phyloP scores from a whole-genome alignment of 805 yeast genomes.

The Komagataella mondaviorum region DNA sequence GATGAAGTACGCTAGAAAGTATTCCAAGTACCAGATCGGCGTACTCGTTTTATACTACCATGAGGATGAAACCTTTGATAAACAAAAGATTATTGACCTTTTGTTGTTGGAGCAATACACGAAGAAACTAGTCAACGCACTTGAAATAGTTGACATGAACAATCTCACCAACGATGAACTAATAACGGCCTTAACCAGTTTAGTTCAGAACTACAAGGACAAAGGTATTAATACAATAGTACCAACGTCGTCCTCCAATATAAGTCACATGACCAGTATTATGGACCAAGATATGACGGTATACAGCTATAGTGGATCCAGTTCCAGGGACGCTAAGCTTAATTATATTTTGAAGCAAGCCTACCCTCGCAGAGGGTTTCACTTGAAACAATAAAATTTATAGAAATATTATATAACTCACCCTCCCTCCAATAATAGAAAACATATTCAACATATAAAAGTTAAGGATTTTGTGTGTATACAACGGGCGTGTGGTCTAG shows the following conservation, averaged over 20 bases:
- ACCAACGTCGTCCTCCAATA: neutral
- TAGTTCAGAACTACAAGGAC: neutral
- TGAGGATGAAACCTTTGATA: neutral
- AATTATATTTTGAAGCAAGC: neutral
- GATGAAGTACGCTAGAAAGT: neutral
- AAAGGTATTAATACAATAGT: neutral
- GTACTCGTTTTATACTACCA: neutral
- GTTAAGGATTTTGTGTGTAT: neutral
- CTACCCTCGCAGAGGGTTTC: neutral
- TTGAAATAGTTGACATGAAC: neutral
- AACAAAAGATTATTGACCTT: neutral
- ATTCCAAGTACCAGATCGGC: neutral
- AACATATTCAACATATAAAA: too few species aligned
- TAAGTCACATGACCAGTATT: neutral
- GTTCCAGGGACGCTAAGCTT: neutral
- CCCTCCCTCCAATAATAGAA: neutral
- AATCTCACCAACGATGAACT: neutral
- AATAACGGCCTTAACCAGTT: neutral
- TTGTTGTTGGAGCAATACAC: neutral
- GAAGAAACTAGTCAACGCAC: neutral
- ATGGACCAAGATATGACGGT: neutral
- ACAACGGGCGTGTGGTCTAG: slow-evolving; percentile 24
- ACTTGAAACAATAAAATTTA: neutral
- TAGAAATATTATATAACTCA: neutral
- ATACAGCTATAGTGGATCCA: neutral